A percentile compares a stretch with the other conserved stretches of the same genome.
These are phyloP conservation scores for Bocquillonia castaneifolia DNA, from an alignment of 441 rosid genomes.

Conservation along the genomic window DNA sequence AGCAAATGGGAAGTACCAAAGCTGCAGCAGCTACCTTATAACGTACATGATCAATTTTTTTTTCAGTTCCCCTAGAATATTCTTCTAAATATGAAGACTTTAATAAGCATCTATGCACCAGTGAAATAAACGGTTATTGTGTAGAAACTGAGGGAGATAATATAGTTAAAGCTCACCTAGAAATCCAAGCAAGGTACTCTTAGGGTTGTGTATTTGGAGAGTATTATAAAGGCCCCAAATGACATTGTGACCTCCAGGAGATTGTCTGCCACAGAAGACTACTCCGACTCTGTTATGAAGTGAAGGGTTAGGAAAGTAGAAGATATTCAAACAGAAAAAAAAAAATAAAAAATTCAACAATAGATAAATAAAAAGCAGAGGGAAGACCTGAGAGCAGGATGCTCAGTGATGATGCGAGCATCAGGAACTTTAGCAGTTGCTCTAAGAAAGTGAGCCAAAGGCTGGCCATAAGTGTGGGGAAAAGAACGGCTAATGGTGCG, in stretches of 20 bases:
- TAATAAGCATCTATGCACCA: neutral
- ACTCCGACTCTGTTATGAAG: slow-evolving; percentile 67
- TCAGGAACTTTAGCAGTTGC: slow-evolving; percentile 75
- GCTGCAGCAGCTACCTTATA: neutral
- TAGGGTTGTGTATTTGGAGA: slow-evolving; percentile 72
- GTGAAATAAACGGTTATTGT: neutral
- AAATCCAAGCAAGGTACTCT: slow-evolving; percentile 71
- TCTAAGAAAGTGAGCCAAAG: slow-evolving; percentile 91
- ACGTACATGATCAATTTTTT: too few species aligned
- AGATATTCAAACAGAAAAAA: neutral
- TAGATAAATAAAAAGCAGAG: too few species aligned
- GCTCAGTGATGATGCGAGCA: slow-evolving; percentile 87
- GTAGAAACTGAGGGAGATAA: neutral
- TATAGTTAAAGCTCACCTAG: slow-evolving; percentile 49
- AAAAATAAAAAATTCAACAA: too few species aligned
- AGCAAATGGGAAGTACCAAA: neutral
- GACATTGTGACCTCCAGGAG: slow-evolving; percentile 98
- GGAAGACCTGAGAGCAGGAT: slow-evolving; percentile 63
- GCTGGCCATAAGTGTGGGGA: slow-evolving; percentile 86
- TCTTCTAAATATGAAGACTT: too few species aligned
- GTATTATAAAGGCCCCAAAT: slow-evolving; percentile 85
- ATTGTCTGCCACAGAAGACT: slow-evolving; percentile 92
- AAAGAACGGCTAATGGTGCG: slow-evolving; percentile 65
- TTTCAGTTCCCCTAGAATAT: too few species aligned
- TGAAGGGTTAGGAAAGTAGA: neutral